phyloP scores from a whole-genome alignment of 2,329 filamentous ascomycete genomes.

The Xylaria sp. region DNA sequence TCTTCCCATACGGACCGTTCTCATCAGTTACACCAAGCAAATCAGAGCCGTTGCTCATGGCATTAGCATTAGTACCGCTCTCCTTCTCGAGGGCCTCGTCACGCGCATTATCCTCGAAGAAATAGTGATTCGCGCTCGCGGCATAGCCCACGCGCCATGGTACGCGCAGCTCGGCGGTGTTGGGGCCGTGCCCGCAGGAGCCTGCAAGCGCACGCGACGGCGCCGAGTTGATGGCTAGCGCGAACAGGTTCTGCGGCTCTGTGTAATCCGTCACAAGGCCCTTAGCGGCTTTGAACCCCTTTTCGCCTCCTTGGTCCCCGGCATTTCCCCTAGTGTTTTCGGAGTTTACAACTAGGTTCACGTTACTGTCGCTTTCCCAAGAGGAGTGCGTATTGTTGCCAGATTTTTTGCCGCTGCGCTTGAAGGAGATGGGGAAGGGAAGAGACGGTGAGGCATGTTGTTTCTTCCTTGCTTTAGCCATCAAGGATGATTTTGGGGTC shows the following conservation, averaged over 20 bases:
- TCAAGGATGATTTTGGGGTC: background rate
- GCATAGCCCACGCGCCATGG: slow-evolving; percentile 46
- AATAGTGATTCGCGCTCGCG: slow-evolving; percentile 46
- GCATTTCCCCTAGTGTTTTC: background rate
- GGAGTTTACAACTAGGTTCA: background rate
- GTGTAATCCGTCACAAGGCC: slow-evolving; percentile 79
- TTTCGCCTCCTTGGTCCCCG: background rate
- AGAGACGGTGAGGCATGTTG: background rate
- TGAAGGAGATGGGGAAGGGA: slow-evolving; percentile 6
- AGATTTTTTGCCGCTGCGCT: background rate
- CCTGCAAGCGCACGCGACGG: slow-evolving; percentile 43
- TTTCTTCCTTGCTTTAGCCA: background rate
- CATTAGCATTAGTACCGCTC: slow-evolving; percentile 1
- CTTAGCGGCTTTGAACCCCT: slow-evolving; percentile 21
- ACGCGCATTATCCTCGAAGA: slow-evolving; percentile 42
- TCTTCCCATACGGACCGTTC: slow-evolving; percentile 29
- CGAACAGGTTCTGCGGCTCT: slow-evolving; percentile 80
- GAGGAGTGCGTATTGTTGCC: background rate
- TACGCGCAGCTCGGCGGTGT: slow-evolving; percentile 38
- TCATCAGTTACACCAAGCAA: slow-evolving; percentile 14
- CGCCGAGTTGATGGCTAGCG: slow-evolving; percentile 71
- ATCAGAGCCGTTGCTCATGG: slow-evolving; percentile 12
- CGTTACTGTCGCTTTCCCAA: slow-evolving; percentile 21
- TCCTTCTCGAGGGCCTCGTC: background rate
- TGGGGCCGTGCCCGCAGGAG: slow-evolving; percentile 46